Evolutionary conservation across 2,329 filamentous ascomycete genomes (phyloP), one percentile per base, ranked within the genome.

Genomic region (Aspergillus novoparasiticus): DNA sequence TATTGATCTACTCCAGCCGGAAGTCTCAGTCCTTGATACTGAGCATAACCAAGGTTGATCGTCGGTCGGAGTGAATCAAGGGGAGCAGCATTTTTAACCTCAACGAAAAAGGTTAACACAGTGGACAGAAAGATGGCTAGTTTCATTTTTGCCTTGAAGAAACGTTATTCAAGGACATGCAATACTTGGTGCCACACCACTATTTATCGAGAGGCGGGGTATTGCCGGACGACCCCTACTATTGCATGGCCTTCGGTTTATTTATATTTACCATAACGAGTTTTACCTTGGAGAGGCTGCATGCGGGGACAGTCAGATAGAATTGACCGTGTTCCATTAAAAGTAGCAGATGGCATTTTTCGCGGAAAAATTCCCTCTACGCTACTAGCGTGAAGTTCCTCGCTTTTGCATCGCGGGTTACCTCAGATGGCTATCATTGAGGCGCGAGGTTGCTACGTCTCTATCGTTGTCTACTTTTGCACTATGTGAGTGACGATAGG

Each of bases 1-100:
- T 89, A 93, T 73, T 89, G 82, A 3, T 85, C 87, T 51, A 92
- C 78, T 0, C 87, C 88, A 66, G 85, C 85, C 1, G 73, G 65
- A 0, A 84, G 78, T 1, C 80, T 70, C 1, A 79, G 75, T 8
- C 90, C 90, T 56, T 81, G 76, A 69, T 92, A 92, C 30, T 81
- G 84, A 36, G 87, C 84, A 69, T 92, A 93, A 1, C 81, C 82
- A 12, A 93, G 80, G 65, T 89, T 81, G 16, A 92, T 84, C 1
- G 77, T 57, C 0, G 66, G 62, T 21, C 46, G 23, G 14, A 2
- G 6, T 30, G 6, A 2, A n/a, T 50, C 26, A 28, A 30, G 6
- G 6, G 26, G 26, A 6, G 26, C 8, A 16, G 46, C 46, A 50
- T 19, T 26, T 5, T 32, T 30, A 19, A 10, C 16, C 6, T 28